A percentile compares a stretch with the other conserved stretches of the same genome.
Conservation (phyloP, 2,329 filamentous ascomycete genomes). For the Aspergillus brasiliensis region DNA sequence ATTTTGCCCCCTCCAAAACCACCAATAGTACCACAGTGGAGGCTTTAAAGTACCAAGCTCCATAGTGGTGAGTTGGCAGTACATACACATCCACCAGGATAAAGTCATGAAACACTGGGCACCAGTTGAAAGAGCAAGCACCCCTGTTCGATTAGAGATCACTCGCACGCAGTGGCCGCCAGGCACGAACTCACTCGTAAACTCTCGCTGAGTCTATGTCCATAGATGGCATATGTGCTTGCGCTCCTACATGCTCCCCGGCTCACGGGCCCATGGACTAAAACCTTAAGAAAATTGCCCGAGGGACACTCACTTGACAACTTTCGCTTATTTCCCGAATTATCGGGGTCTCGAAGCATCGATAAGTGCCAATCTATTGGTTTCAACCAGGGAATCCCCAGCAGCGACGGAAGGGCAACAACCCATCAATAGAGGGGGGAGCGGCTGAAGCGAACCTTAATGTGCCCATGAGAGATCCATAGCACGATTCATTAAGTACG, state of each 20-base stretch:
- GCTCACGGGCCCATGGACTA: conserved; percentile 10
- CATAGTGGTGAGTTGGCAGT: conserved; percentile 15
- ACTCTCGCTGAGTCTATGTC: not conserved
- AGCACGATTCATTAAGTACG: conserved; percentile 3
- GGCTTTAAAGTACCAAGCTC: conserved; percentile 9
- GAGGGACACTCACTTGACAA: conserved; percentile 11
- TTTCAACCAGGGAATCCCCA: conserved; percentile 2
- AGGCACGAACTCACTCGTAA: conserved; percentile 21
- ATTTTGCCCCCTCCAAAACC: not conserved
- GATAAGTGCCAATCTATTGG: conserved; percentile 14
- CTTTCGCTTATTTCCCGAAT: conserved; percentile 22
- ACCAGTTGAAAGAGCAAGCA: conserved; percentile 5
- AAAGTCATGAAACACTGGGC: conserved; percentile 16
- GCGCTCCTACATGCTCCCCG: not conserved
- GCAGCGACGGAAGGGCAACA: conserved; percentile 6
- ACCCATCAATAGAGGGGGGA: conserved; percentile 3
- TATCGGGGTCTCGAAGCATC: conserved; percentile 16
- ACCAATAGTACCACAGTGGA: conserved; percentile 11
- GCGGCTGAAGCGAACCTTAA: conserved; percentile 15
- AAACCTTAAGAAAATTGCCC: conserved; percentile 15
- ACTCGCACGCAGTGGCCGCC: conserved; percentile 13
- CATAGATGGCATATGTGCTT: conserved; percentile 6
- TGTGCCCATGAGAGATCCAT: conserved; percentile 4
- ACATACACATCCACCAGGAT: conserved; percentile 6
- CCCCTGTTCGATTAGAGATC: conserved; percentile 11